Conservation (phyloP, 352 stramenopile genomes). For the Phytopythium ostracodes region DNA sequence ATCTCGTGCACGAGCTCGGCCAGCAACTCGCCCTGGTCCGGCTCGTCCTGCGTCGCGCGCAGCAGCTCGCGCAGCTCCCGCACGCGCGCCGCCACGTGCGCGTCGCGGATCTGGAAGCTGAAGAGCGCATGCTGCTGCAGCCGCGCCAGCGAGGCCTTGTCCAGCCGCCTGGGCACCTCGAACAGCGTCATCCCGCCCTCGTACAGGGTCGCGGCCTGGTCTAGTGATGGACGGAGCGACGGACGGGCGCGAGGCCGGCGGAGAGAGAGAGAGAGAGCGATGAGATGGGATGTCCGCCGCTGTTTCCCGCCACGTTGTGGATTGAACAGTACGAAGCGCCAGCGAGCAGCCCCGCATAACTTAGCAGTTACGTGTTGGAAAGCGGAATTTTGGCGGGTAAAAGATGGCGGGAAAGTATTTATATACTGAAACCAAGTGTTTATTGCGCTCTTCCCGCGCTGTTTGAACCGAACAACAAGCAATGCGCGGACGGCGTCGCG, state of each 20-base stretch:
- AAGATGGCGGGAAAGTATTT: not conserved
- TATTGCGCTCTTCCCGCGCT: not conserved
- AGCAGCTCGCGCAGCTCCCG: constrained; percentile 46
- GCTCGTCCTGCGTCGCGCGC: constrained; percentile 30
- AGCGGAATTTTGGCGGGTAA: not conserved
- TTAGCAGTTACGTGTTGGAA: not conserved
- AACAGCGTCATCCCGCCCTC: not conserved
- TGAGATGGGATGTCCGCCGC: not conserved
- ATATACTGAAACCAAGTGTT: not conserved
- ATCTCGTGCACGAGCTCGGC: constrained; percentile 51
- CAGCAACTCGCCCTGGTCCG: constrained; percentile 44
- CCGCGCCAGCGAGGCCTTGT: constrained; percentile 17
- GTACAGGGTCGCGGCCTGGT: not conserved
- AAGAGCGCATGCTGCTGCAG: constrained; percentile 58
- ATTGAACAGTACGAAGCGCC: too few species aligned
- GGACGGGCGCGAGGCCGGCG: not conserved
- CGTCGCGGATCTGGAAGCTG: constrained; percentile 57
- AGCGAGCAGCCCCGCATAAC: not conserved
- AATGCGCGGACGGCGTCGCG: too few species aligned
- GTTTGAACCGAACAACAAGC: constrained; percentile 1
- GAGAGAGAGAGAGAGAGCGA: not conserved
- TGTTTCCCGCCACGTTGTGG: not conserved
- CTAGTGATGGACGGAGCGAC: too few species aligned
- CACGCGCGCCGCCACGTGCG: constrained; percentile 29
- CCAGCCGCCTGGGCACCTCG: not conserved